phyloP scores from a whole-genome alignment of 129 eudicot species.

The Escallonia herrerae region DNA sequence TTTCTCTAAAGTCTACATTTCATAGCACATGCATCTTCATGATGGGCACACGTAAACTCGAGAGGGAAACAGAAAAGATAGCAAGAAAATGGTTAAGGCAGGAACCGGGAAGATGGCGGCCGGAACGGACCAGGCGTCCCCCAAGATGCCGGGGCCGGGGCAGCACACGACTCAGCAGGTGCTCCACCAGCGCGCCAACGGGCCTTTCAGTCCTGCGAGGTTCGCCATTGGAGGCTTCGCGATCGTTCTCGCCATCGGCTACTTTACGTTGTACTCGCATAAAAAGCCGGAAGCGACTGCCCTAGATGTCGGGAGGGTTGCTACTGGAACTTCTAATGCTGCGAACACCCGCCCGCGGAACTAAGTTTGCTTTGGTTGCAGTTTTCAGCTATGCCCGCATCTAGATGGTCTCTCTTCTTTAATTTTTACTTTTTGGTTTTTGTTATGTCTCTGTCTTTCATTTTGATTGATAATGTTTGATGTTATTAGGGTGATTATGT shows the following conservation, averaged over 20 bases:
- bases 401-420: no score
- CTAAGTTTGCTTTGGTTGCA: not conserved
- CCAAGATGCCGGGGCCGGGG: constrained; percentile 23
- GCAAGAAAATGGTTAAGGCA: not conserved
- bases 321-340: constrained; percentile 34
- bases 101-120: constrained; percentile 1
- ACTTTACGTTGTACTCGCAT: constrained; percentile 50
- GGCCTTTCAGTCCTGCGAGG: constrained; percentile 36
- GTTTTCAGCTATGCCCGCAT: no score
- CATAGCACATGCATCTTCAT: not conserved
- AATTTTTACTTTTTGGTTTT: no score
- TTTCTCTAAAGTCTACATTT: not conserved
- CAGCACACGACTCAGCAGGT: constrained; percentile 26
- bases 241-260: constrained; percentile 32
- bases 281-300: constrained; percentile 83
- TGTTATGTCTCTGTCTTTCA: no score
- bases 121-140: constrained; percentile 17
- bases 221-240: constrained; percentile 54
- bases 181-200: constrained; percentile 55
- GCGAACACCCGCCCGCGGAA: constrained; percentile 54
- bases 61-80: not conserved
- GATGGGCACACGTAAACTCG: constrained; percentile 1
- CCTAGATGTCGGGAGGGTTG: constrained; percentile 61
- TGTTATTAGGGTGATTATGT: no score
- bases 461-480: no score